phyloP scores from a whole-genome alignment of 1,284 basidiomycete genomes.

The Heterobasidion parviporum region DNA sequence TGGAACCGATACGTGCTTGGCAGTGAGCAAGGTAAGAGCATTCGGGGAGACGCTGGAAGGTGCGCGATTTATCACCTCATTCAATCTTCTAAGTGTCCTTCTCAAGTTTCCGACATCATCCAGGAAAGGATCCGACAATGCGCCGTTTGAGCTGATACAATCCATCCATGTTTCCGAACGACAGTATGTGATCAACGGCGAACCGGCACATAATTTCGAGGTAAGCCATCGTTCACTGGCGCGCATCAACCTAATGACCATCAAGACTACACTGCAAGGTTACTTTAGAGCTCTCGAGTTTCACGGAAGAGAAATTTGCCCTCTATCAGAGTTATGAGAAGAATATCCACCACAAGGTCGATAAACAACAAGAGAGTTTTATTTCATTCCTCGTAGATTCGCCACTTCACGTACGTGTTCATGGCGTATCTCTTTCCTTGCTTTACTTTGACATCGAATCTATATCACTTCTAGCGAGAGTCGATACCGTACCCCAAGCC shows the following conservation, averaged over 20 bases:
- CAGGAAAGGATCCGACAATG: constrained; percentile 2
- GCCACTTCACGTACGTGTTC: constrained; percentile 54
- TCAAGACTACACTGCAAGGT: constrained; percentile 38
- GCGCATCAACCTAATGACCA: neutral
- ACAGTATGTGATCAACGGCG: constrained; percentile 15
- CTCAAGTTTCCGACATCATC: neutral
- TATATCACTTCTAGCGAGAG: constrained; percentile 27
- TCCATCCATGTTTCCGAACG: constrained; percentile 41
- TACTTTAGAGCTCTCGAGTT: constrained; percentile 66
- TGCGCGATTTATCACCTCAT: no score
- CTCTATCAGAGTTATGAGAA: constrained; percentile 75
- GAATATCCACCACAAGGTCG: constrained; percentile 66
- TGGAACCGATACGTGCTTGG: constrained; percentile 67
- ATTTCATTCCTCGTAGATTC: constrained; percentile 73
- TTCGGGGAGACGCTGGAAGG: no score
- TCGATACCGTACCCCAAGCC: constrained; percentile 48
- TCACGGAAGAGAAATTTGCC: constrained; percentile 71
- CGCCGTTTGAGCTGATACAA: constrained; percentile 28
- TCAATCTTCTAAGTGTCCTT: no score
- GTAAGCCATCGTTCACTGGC: constrained; percentile 24
- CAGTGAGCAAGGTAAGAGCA: neutral
- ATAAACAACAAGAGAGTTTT: constrained; percentile 50
- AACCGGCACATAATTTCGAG: constrained; percentile 39
- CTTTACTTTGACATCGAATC: neutral
- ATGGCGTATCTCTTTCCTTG: neutral